A percentile compares a stretch with the other conserved stretches of the same genome.
These are phyloP conservation scores for Mycena metata DNA, from an alignment of 768 basidiomycete species.

Conservation along the genomic window DNA sequence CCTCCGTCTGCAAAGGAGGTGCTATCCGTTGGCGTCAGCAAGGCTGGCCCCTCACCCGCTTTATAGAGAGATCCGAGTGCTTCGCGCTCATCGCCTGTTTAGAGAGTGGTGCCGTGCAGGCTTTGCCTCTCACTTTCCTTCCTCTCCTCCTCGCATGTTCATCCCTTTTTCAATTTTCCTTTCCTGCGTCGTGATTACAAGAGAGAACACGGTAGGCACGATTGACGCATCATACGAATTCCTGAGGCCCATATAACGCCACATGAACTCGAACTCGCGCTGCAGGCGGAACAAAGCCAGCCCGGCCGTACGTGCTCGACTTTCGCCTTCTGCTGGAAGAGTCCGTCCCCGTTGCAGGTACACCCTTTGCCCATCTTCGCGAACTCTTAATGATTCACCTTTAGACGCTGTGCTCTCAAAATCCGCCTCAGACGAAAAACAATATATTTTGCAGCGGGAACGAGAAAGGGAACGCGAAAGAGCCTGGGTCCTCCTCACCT, in stretches of 20 bases:
- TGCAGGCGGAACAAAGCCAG: constrained; percentile 79
- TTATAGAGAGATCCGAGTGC: constrained; percentile 97
- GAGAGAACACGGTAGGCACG: too few relatives aligned
- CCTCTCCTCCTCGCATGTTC: too few relatives aligned
- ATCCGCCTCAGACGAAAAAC: constrained; percentile 35
- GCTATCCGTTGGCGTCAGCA: constrained; percentile 94
- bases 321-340: constrained; percentile 69
- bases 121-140: too few relatives aligned
- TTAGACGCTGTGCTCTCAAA: not conserved
- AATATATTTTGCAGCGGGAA: too few relatives aligned
- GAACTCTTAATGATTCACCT: not conserved
- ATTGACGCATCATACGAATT: constrained; percentile 49
- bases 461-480: constrained; percentile 42
- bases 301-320: constrained; percentile 86
- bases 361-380: not conserved
- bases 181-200: too few relatives aligned
- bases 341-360: not conserved
- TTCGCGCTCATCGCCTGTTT: constrained; percentile 94
- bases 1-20: constrained; percentile 80
- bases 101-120: constrained; percentile 87
- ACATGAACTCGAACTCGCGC: constrained; percentile 87
- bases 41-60: too few relatives aligned
- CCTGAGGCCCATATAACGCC: constrained; percentile 97
- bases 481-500: constrained; percentile 49
- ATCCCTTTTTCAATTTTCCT: too few relatives aligned